A percentile compares a stretch with the other conserved stretches of the same genome.
Conservation (phyloP, 495 filamentous ascomycete species). For the Penicillium taxi region DNA sequence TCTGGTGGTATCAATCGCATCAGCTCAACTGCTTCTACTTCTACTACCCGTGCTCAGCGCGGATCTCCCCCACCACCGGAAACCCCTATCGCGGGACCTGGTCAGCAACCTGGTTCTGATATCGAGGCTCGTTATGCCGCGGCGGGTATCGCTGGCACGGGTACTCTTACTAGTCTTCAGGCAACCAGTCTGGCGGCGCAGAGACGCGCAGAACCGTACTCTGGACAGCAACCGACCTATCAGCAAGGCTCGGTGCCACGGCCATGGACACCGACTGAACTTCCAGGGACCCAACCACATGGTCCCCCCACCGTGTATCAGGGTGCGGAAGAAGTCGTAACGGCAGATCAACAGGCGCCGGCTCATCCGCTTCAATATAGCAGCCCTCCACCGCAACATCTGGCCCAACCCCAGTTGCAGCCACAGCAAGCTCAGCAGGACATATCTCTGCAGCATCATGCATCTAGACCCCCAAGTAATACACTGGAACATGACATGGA, state of each 20-base stretch:
- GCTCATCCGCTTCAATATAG: constrained; percentile 23
- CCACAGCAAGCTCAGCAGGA: constrained; percentile 7
- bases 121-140: constrained; percentile 89
- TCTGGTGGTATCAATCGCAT: constrained; percentile 63
- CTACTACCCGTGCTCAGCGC: constrained; percentile 83
- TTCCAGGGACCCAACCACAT: constrained; percentile 79
- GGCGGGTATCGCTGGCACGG: constrained; percentile 76
- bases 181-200: constrained; percentile 76
- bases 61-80: constrained; percentile 94
- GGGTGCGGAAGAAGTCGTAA: constrained; percentile 57
- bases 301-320: constrained; percentile 92
- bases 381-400: constrained; percentile 7
- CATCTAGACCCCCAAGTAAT: constrained; percentile 35
- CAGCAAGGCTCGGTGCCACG: constrained; percentile 49
- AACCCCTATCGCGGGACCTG: constrained; percentile 75
- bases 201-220: constrained; percentile 68
- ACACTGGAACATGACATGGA: constrained; percentile 82
- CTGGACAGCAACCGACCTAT: constrained; percentile 38
- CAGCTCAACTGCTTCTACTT: constrained; percentile 80
- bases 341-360: constrained; percentile 20
- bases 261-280: constrained; percentile 94
- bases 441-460: constrained; percentile 16
- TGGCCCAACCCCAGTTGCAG: constrained; percentile 12
- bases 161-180: constrained; percentile 70
- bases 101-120: constrained; percentile 59